Evolutionary conservation across 371 early-diverging fungal genomes (phyloP).

Genomic region (Zancudomyces culisetae): DNA sequence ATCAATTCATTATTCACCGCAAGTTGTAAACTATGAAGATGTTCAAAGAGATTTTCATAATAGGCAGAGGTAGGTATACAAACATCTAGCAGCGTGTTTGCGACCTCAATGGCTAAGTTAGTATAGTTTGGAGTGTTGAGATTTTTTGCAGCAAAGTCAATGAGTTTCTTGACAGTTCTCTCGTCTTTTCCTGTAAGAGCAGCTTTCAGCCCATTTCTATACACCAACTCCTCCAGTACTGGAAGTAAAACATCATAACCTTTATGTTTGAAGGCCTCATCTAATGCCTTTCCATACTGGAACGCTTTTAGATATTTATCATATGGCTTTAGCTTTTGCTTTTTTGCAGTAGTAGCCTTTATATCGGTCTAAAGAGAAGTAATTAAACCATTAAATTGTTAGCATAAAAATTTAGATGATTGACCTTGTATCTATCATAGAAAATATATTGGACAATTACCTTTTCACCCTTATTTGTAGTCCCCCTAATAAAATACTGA

Average conservation of each 20-base stretch:
- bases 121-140: conserved; percentile 61
- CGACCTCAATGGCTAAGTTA: conserved; percentile 50
- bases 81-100: conserved; percentile 37
- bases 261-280: too few relatives aligned
- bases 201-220: conserved; percentile 52
- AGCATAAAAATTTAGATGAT: too few relatives aligned
- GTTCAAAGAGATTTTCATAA: too few relatives aligned
- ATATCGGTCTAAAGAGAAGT: neutral
- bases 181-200: conserved; percentile 82
- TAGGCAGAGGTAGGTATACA: conserved; percentile 57
- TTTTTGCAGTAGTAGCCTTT: conserved; percentile 55
- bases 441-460: too few relatives aligned
- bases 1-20: too few relatives aligned
- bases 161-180: conserved; percentile 53
- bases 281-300: conserved; percentile 73
- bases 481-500: conserved; percentile 53
- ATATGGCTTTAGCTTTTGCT: conserved; percentile 37
- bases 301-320: conserved; percentile 62
- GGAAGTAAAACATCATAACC: too few relatives aligned
- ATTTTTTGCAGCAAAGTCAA: conserved; percentile 54
- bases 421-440: too few relatives aligned
- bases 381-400: too few relatives aligned
- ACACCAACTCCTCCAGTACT: conserved; percentile 71
- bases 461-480: conserved; percentile 15
- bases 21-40: too few relatives aligned